Evolutionary conservation across 352 stramenopile genomes (phyloP), one percentile per base, ranked within the genome.

Genomic region (Pythium myriotylum): DNA sequence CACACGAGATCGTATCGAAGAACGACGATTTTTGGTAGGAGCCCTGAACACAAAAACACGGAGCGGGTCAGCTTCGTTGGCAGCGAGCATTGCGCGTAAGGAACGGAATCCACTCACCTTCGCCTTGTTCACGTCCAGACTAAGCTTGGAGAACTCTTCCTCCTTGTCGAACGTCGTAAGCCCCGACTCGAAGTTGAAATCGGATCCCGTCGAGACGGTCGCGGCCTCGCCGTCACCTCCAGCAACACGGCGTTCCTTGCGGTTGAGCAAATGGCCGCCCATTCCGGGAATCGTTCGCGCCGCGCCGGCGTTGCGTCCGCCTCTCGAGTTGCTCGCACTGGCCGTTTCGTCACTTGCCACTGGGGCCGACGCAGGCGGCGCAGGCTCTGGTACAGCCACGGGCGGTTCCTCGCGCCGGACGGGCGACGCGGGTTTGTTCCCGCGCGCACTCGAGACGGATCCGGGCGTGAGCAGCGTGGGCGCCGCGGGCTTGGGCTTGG

Each of bases 1-100:
- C 88, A 54, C 88, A 96, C 43, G 86, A 95, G 51, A 96, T 94
- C 39, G 89, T 91, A 66, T 96, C 88, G 51, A 96, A 96, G 73
- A 96, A 96, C 23, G 83, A 94, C 29, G 81, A 91, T 51, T 96
- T 95, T 59, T 94, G 85, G 70, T 96, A 95, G 52, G 79, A 86
- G 5, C 78, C 82, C 71, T 84, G 57, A 24, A 4, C 27, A 26
- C 23, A 23, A 14, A 24, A 24, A 48, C 19, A 47, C n/a, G n/a
- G n/a, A n/a, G n/a, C n/a, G n/a, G n/a, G n/a, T n/a, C n/a, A n/a
- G n/a, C n/a, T n/a, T n/a, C n/a, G n/a, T n/a, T n/a, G n/a, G n/a
- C n/a, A n/a, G n/a, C n/a, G 22, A 40, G 47, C 10, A 33, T 49
- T 5, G 41, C 2, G 14, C 16, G 8, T 42, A 33, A 47, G 16